Percentiles rank a stretch among this genome's conserved stretches.
These are phyloP conservation scores for Aspergillus conjunctus DNA, from an alignment of 495 filamentous ascomycete genomes.

Conservation along the genomic window DNA sequence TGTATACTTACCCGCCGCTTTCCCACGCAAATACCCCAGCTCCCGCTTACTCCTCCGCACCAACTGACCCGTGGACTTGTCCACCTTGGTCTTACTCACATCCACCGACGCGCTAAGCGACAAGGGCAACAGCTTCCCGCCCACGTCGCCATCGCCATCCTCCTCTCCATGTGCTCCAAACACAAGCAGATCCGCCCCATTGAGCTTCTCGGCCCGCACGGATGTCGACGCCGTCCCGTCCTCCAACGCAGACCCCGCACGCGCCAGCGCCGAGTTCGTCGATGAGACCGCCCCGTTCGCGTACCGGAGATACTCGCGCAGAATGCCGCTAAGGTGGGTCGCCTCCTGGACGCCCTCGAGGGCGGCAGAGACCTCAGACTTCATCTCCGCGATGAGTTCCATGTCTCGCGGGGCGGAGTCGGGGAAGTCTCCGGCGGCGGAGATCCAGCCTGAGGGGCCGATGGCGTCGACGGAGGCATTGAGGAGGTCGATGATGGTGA, in stretches of 20 bases:
- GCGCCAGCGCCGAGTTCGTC: background rate
- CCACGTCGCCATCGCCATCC: constrained; percentile 37
- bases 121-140: constrained; percentile 57
- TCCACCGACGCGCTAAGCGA: constrained; percentile 70
- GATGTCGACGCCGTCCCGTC: constrained; percentile 25
- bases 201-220: constrained; percentile 44
- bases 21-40: constrained; percentile 69
- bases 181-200: constrained; percentile 46
- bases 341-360: constrained; percentile 78
- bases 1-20: constrained; percentile 74
- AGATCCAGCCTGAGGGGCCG: constrained; percentile 80
- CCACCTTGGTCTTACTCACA: constrained; percentile 52
- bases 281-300: constrained; percentile 46
- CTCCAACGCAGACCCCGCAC: background rate
- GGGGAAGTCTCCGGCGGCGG: constrained; percentile 52
- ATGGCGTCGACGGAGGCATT: constrained; percentile 80
- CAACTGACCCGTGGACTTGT: constrained; percentile 55
- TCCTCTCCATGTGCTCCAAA: constrained; percentile 39
- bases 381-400: constrained; percentile 63
- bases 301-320: constrained; percentile 72
- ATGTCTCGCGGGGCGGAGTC: constrained; percentile 61
- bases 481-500: constrained; percentile 64
- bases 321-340: constrained; percentile 63
- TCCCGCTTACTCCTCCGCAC: constrained; percentile 65
- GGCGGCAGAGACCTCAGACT: constrained; percentile 72